These are phyloP conservation scores for Trichoderma parareesei DNA, from an alignment of 495 filamentous ascomycete genomes.

Conservation along the genomic window DNA sequence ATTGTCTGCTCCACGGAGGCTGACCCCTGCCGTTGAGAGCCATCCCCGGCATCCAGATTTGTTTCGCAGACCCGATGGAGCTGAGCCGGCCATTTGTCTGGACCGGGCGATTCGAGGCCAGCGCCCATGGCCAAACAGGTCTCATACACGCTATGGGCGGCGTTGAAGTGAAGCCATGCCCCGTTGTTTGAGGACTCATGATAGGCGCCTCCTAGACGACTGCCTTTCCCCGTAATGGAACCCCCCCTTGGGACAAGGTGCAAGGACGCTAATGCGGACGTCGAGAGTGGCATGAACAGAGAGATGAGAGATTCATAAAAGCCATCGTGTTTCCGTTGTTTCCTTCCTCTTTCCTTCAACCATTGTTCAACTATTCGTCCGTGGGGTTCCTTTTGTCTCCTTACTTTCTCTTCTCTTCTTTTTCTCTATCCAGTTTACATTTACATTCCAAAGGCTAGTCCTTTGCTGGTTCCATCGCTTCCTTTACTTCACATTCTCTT, in stretches of 20 bases:
- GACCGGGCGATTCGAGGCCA: neutral
- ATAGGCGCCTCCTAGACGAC: conserved; percentile 9
- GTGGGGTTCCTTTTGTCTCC: conserved; percentile 9
- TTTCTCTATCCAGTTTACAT: conserved; percentile 10
- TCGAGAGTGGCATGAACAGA: neutral
- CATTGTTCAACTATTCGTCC: conserved; percentile 16
- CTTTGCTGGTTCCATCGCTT: conserved; percentile 6
- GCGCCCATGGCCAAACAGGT: conserved; percentile 3
- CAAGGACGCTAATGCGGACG: conserved; percentile 2
- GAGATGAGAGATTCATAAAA: neutral
- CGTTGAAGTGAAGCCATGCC: neutral
- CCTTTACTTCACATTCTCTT: neutral
- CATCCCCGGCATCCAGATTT: neutral
- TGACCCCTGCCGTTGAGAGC: neutral
- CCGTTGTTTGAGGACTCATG: conserved; percentile 5
- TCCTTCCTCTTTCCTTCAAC: conserved; percentile 17
- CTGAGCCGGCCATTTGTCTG: neutral
- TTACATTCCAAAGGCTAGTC: conserved; percentile 8
- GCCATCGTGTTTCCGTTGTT: conserved; percentile 17
- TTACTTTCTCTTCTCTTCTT: conserved; percentile 9
- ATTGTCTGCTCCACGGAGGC: neutral
- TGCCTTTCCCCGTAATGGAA: neutral
- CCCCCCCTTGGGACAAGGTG: neutral
- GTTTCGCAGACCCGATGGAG: conserved; percentile 1
- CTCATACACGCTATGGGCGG: conserved; percentile 8